Evolutionary conservation across 306 rosid genomes (phyloP), one percentile per base, ranked within the genome.

Genomic region (Herpetospermum pedunculosum): DNA sequence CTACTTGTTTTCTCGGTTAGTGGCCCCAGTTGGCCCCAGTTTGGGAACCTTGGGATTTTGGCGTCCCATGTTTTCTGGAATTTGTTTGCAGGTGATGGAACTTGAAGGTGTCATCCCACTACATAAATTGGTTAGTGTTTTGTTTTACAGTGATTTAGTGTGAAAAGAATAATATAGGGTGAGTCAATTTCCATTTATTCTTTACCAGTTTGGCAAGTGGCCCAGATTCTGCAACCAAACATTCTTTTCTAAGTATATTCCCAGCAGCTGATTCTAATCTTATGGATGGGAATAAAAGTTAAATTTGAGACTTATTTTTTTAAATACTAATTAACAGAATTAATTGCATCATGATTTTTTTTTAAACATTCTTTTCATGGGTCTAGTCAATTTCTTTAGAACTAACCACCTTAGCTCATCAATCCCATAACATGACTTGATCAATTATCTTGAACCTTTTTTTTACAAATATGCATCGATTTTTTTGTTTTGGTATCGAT

Each of bases 131-230:
- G 46, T 35, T n/a, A n/a, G n/a, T n/a, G n/a, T n/a, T n/a, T 35
- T 1, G 9, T n/a, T 34, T 34, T 62, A 8, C 8, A 35, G 26
- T n/a, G 34, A 65, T 16, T 34, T 63, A 63, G 40, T 63, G 46
- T 63, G 50, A 65, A 38, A 40, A 40, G 50, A 65, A 65, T 65
- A 37, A 21, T 40, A 40, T 16, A 9, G 44, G 4, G 47, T 13
- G 53, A 41, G 37, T 68, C 53, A 41, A 43, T 68, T 68, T 25
- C 35, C 48, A 43, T 38, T 68, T 68, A 68, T 68, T 68, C 73
- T 14, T 21, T 19, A 37, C 7, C 70, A 19, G 48, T 63, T 64
- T 68, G 52, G 37, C 73, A 43, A 68, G 73, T 68, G 53, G 73
- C 34, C 43, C 34, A 67, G 2, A 67, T 40, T 40, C 72, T 2